Conservation (phyloP, 192 early-diverging fungal genomes). For the Gonapodya prolifera region DNA sequence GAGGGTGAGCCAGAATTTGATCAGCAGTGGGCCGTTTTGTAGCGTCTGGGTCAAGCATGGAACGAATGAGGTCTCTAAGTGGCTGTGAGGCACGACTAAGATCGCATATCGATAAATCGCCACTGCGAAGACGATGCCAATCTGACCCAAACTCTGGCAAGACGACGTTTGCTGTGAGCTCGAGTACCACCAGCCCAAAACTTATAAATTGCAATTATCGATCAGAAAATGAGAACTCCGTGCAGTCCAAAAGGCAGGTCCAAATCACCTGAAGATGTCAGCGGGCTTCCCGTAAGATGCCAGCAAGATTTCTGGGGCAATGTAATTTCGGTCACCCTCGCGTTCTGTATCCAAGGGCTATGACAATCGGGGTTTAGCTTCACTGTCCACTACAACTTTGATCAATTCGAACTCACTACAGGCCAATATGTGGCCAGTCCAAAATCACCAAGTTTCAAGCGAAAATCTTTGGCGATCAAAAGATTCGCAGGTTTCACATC, state of each 20-base stretch:
- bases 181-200: slow-evolving; percentile 78
- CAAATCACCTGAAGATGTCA: slow-evolving; percentile 68
- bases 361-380: background rate
- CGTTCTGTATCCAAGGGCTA: slow-evolving; percentile 31
- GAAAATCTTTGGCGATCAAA: background rate
- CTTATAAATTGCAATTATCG: slow-evolving; percentile 25
- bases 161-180: slow-evolving; percentile 72
- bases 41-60: slow-evolving; percentile 51
- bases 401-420: slow-evolving; percentile 25
- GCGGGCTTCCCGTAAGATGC: slow-evolving; percentile 59
- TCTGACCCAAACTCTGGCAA: slow-evolving; percentile 77
- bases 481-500: slow-evolving; percentile 1
- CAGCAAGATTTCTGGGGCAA: slow-evolving; percentile 68
- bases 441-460: background rate
- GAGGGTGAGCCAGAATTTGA: slow-evolving; percentile 36
- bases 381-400: background rate
- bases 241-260: background rate
- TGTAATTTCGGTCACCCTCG: slow-evolving; percentile 89
- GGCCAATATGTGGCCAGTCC: slow-evolving; percentile 40
- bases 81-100: slow-evolving; percentile 28
- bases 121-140: slow-evolving; percentile 75
- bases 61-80: slow-evolving; percentile 47
- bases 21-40: slow-evolving; percentile 37
- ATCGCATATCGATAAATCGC: slow-evolving; percentile 45
- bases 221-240: background rate